Evolutionary conservation across 805 yeast species (phyloP).

Genomic region (Saccharomycopsis selenospora): DNA sequence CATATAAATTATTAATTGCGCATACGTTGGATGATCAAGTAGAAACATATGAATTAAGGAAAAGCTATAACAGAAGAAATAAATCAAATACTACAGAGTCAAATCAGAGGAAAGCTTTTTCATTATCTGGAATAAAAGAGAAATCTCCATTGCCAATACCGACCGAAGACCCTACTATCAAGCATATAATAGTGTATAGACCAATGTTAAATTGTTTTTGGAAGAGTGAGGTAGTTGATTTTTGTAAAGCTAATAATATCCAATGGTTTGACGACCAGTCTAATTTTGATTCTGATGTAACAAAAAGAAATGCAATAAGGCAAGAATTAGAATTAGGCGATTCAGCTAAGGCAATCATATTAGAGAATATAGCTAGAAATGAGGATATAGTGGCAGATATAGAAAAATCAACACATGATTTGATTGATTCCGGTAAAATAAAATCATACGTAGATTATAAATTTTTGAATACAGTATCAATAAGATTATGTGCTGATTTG

Average conservation of each 20-base stretch:
- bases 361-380: background rate
- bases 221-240: background rate
- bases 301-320: background rate
- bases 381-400: background rate
- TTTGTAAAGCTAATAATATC: background rate
- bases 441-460: background rate
- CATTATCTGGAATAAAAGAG: background rate
- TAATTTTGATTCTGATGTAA: background rate
- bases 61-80: no score
- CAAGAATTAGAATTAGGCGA: background rate
- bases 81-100: background rate
- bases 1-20: background rate
- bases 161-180: background rate
- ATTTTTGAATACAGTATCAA: background rate
- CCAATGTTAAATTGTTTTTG: conserved; percentile 1
- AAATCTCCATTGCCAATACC: background rate
- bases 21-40: conserved; percentile 1
- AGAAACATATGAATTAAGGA: background rate
- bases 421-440: background rate
- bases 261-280: background rate
- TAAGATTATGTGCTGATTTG: background rate
- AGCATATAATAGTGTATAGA: background rate
- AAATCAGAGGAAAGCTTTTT: background rate
- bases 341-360: background rate
- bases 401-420: background rate